These are phyloP conservation scores for Arabidopsis suecica DNA, from an alignment of 345 rosid genomes.

Conservation along the genomic window DNA sequence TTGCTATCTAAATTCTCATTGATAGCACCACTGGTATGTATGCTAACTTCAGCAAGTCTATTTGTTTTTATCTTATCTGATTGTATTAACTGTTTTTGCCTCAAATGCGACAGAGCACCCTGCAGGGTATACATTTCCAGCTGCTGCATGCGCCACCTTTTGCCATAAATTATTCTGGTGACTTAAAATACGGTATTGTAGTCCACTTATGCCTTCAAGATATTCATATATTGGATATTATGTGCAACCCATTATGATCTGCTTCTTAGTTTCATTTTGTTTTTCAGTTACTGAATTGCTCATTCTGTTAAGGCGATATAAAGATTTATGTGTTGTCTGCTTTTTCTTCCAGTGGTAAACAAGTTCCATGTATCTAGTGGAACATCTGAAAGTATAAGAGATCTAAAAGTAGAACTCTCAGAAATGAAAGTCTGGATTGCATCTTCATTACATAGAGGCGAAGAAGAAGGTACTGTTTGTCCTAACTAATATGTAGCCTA, in stretches of 20 bases:
- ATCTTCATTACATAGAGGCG: conserved; percentile 86
- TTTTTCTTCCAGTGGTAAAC: conserved; percentile 50
- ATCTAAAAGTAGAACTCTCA: conserved; percentile 61
- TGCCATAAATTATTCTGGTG: conserved; percentile 75
- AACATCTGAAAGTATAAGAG: conserved; percentile 49
- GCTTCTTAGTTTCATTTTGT: conserved; percentile 18
- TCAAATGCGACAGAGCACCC: conserved; percentile 60
- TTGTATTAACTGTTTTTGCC: conserved; percentile 29
- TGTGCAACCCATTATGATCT: background rate
- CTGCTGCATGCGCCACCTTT: conserved; percentile 79
- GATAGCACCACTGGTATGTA: conserved; percentile 81
- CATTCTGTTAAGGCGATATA: background rate
- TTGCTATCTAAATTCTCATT: conserved; percentile 81
- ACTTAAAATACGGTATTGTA: conserved; percentile 78
- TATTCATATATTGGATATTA: conserved; percentile 8
- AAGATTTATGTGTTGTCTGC: conserved; percentile 20
- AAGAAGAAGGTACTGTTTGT: conserved; percentile 69
- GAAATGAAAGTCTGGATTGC: conserved; percentile 85
- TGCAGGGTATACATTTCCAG: conserved; percentile 84
- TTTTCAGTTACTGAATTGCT: conserved; percentile 14
- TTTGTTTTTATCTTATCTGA: conserved; percentile 6
- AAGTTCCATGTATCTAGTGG: conserved; percentile 49
- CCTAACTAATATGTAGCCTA: conserved; percentile 1
- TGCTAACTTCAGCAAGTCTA: conserved; percentile 6
- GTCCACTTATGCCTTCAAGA: background rate